phyloP scores from a whole-genome alignment of 768 basidiomycete species.

The Tylopilus cervinicoccineus region DNA sequence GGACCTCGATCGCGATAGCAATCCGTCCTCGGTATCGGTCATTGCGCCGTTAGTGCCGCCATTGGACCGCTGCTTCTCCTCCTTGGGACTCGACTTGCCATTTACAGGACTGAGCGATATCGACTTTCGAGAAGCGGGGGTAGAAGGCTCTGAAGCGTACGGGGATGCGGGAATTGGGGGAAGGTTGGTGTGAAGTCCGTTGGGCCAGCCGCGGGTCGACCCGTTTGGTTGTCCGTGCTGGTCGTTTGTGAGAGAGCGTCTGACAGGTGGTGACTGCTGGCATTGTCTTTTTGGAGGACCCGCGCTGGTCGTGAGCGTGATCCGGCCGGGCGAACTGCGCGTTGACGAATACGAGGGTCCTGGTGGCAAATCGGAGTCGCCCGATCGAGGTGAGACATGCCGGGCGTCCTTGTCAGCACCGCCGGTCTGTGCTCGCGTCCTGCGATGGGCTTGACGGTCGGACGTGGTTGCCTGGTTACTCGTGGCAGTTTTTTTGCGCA shows the following conservation, averaged over 20 bases:
- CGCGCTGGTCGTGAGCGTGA: constrained; percentile 18
- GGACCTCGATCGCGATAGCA: constrained; percentile 43
- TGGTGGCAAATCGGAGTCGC: constrained; percentile 21
- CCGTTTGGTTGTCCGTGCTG: constrained; percentile 25
- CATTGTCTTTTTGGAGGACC: constrained; percentile 26
- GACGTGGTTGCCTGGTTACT: constrained; percentile 15
- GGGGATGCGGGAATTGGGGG: constrained; percentile 70
- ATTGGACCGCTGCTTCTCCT: constrained; percentile 30
- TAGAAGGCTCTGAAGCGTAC: constrained; percentile 57
- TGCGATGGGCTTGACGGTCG: constrained; percentile 34
- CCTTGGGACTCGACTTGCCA: constrained; percentile 31
- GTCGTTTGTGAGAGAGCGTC: constrained; percentile 32
- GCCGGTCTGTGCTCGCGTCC: constrained; percentile 35
- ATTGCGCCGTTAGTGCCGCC: constrained; percentile 25
- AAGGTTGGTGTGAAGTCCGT: constrained; percentile 37
- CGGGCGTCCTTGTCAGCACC: constrained; percentile 32
- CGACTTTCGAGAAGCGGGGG: constrained; percentile 51
- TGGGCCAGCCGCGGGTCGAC: constrained; percentile 30
- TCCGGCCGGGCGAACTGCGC: constrained; percentile 31
- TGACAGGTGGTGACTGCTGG: constrained; percentile 24
- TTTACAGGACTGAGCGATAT: constrained; percentile 30
- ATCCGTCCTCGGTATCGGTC: constrained; percentile 34
- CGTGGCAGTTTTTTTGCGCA: constrained; percentile 20
- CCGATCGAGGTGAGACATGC: constrained; percentile 28
- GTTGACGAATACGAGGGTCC: constrained; percentile 33